Base-by-base conservation (phyloP, 345 rosid genomes). In the Hirschfeldia incana region DNA sequence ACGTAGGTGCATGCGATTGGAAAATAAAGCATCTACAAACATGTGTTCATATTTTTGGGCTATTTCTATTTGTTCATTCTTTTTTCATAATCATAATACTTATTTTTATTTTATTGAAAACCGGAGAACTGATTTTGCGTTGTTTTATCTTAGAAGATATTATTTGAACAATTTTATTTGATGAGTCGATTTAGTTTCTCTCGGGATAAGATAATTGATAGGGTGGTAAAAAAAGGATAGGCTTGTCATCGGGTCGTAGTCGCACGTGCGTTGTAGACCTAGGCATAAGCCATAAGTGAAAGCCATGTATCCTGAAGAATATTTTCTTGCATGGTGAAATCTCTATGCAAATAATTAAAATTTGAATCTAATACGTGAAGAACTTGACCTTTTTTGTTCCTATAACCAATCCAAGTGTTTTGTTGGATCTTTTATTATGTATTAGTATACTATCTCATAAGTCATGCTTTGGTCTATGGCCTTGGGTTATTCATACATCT, bases 1-100 rank as follows among this genome's bases (percentile, higher is more conserved):
- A 67, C 74, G 74, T 67, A 27, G 42, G 64, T 73, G 74, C 78
- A 69, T 74, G 75, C 10, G 78, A 73, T 65, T 65, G 10, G 17
- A 13, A 16, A 17, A 65, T 0, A 10, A 65, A 5, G 33, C 16
- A 51, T 36, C 8, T 33, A 33, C 6, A 68, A 5, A 8, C 65
- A 51, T 36, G 61, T 70, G 70, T 58, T 65, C 21, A 17, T 72
- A 42, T 70, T 70, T 69, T 9, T 51, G 34, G 49, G 1, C 51
- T 70, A n/a, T 21, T 4, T 63, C 4, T 42, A 72, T 72, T 67
- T 44, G 27, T 67, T 72, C 69, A 46, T 58, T 78, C 13, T 57
- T 65, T 78, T 72, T 70, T 11, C n/a, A n/a, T n/a, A n/a, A n/a
- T n/a, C n/a, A n/a, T n/a, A n/a, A n/a, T n/a, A n/a, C n/a, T n/a